Evolutionary conservation across 768 basidiomycete species (phyloP), one percentile per base, ranked within the genome.

Genomic region (Hirschioporus abietinus): DNA sequence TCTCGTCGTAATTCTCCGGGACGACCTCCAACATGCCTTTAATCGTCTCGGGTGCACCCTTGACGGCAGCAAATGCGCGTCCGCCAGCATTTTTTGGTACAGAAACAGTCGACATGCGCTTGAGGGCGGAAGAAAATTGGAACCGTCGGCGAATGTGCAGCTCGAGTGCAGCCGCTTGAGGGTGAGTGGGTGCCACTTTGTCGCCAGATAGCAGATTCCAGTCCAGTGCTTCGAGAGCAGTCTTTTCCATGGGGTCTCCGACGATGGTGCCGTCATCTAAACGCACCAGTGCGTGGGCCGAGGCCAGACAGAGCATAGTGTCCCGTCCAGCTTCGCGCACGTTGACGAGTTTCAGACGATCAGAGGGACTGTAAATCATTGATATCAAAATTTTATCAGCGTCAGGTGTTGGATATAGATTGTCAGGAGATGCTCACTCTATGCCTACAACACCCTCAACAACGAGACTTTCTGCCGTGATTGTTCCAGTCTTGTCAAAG

Each of bases 181-280:
- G 52, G 34, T 66, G 12, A 42, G 59, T 34, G 36, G 23, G 67
- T 79, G 63, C 64, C 86, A 92, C 91, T 63, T 61, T 61, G 78
- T 78, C 12, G 73, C 60, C 67, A 26, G 78, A 87, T 86, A 10
- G 76, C 57, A 99, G 76, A 66, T 87, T 88, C 96, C 97, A 99
- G 62, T 93, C 89, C 30, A 99, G 82, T 1, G 94, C 90, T 68
- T 93, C 92, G 7, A 99, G 81, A 0, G 97, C 96, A 0, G 93
- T 96, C 79, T 96, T 95, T 78, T 99, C 97, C 97, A 99, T 99
- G 0, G 97, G 97, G 75, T 99, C 97, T 3, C 97, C 97, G 58
- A 99, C 96, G 42, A 96, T 80, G 0, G 89, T 90, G 9, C 94
- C 96, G 71, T 99, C 96, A 71, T 99, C 96, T 26, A 99, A 83